phyloP scores from a whole-genome alignment of 371 early-diverging fungal genomes.

The Amoeboaphelidium protococcarum region DNA sequence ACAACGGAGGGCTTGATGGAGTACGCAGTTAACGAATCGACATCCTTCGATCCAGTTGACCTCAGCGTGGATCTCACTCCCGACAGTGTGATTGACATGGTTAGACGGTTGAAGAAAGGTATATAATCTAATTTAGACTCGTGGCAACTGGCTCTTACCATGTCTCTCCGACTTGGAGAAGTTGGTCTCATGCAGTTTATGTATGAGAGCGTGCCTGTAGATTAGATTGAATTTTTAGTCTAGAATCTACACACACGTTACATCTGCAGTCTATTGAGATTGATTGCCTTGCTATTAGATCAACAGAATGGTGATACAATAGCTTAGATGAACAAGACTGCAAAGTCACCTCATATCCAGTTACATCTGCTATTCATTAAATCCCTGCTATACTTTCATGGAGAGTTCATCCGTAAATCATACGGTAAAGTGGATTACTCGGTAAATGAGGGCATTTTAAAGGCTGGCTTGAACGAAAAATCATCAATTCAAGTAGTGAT shows the following conservation, averaged over 20 bases:
- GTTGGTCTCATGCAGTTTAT: slow-evolving; percentile 33
- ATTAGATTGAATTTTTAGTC: slow-evolving; percentile 37
- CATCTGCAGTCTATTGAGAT: slow-evolving; percentile 44
- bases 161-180: slow-evolving; percentile 73
- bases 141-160: slow-evolving; percentile 60
- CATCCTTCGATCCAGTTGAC: slow-evolving; percentile 89
- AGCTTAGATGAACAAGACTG: background rate
- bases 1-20: slow-evolving; percentile 85
- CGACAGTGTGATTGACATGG: slow-evolving; percentile 36
- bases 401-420: background rate
- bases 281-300: slow-evolving; percentile 42
- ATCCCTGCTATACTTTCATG: background rate
- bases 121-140: slow-evolving; percentile 38
- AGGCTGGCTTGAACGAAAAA: too few species aligned
- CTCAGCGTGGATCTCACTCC: slow-evolving; percentile 85
- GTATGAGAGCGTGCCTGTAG: slow-evolving; percentile 51
- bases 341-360: slow-evolving; percentile 41
- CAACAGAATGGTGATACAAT: slow-evolving; percentile 9
- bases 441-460: too few species aligned
- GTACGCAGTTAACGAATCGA: slow-evolving; percentile 67
- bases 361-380: slow-evolving; percentile 35
- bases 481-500: too few species aligned
- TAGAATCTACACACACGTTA: slow-evolving; percentile 56
- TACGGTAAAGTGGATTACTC: too few species aligned
- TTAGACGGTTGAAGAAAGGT: too few species aligned